A percentile compares a stretch with the other conserved stretches of the same genome.
Conservation (phyloP, 768 basidiomycete species). For the Mycena vulgaris region DNA sequence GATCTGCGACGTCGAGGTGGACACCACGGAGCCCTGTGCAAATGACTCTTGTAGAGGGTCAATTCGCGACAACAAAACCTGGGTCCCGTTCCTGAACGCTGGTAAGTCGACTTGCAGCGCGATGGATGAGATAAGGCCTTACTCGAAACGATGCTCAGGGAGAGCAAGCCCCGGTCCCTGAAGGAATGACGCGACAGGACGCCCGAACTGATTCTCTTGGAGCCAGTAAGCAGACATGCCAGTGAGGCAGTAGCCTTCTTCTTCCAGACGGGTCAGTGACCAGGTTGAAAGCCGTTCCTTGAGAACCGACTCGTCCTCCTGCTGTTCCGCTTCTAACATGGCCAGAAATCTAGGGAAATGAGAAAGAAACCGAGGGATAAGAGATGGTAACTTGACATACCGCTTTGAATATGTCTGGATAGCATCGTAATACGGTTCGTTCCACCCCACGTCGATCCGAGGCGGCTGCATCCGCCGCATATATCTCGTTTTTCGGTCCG, state of each 20-base stretch:
- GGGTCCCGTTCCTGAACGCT: slow-evolving; percentile 73
- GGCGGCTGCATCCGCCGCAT: slow-evolving; percentile 58
- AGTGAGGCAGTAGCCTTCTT: slow-evolving; percentile 83
- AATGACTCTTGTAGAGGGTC: slow-evolving; percentile 74
- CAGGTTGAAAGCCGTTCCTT: slow-evolving; percentile 78
- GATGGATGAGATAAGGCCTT: slow-evolving; percentile 43
- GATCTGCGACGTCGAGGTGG: slow-evolving; percentile 65
- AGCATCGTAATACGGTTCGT: slow-evolving; percentile 64
- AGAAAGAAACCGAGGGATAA: slow-evolving; percentile 4
- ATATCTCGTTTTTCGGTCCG: slow-evolving; percentile 40
- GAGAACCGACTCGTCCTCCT: slow-evolving; percentile 72
- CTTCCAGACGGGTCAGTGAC: slow-evolving; percentile 70
- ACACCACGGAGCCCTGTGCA: slow-evolving; percentile 69
- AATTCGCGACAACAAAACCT: slow-evolving; percentile 73
- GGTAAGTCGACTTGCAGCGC: slow-evolving; percentile 18
- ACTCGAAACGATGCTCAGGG: slow-evolving; percentile 83
- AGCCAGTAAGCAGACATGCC: slow-evolving; percentile 80
- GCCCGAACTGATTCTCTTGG: slow-evolving; percentile 72
- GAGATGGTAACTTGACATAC: slow-evolving; percentile 51
- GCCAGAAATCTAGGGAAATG: slow-evolving; percentile 55
- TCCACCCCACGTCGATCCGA: slow-evolving; percentile 47
- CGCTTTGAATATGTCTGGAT: slow-evolving; percentile 68
- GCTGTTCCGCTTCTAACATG: slow-evolving; percentile 74
- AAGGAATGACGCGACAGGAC: slow-evolving; percentile 76
- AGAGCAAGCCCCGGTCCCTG: slow-evolving; percentile 75